phyloP scores from a whole-genome alignment of 306 rosid genomes.

The Leucaena leucocephala region DNA sequence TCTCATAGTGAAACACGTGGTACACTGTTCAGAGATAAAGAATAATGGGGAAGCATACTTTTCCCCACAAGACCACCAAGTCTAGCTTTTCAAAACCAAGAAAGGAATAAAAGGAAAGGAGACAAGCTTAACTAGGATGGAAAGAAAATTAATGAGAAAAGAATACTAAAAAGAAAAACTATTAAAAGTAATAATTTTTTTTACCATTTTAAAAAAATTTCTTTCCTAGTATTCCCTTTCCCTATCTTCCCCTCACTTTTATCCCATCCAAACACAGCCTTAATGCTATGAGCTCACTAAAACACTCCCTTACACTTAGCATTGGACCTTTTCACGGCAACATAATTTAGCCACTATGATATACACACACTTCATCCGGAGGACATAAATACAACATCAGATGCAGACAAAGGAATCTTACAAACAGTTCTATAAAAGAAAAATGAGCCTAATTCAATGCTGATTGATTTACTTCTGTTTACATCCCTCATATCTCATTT shows the following conservation, averaged over 20 bases:
- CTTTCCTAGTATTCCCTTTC: too few relatives aligned
- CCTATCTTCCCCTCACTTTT: too few relatives aligned
- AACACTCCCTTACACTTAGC: background rate
- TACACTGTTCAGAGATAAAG: background rate
- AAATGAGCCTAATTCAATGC: background rate
- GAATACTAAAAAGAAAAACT: too few relatives aligned
- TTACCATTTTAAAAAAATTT: too few relatives aligned
- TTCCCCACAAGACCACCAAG: background rate
- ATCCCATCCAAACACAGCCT: too few relatives aligned
- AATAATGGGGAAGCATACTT: background rate
- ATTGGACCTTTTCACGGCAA: conserved; percentile 10
- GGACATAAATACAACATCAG: background rate
- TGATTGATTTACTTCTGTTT: background rate
- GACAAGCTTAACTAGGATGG: background rate
- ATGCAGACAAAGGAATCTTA: background rate
- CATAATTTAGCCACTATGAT: conserved; percentile 13
- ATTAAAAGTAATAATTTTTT: too few relatives aligned
- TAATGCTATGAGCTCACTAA: background rate
- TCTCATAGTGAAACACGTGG: background rate
- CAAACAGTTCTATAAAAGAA: conserved; percentile 26
- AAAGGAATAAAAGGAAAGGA: background rate
- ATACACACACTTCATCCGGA: conserved; percentile 4
- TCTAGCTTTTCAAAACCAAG: background rate
- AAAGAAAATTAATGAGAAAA: too few relatives aligned
- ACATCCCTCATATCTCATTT: conserved; percentile 2